Evolutionary conservation across 257 asterid genomes (phyloP).

Genomic region (Gynochthodes officinalis): DNA sequence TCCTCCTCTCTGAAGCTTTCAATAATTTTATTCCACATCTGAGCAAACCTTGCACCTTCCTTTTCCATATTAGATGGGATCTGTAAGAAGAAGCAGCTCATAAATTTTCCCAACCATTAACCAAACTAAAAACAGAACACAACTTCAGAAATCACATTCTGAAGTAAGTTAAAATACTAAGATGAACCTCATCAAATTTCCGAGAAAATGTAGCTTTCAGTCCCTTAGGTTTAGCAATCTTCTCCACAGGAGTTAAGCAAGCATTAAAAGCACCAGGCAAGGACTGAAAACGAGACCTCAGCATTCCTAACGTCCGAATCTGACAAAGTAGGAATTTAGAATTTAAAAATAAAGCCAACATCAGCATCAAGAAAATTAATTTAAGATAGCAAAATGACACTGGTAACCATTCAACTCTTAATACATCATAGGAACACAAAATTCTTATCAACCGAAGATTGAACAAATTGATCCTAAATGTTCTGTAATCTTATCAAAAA

Average conservation of each 20-base stretch:
- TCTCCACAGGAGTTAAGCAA: conserved; percentile 73
- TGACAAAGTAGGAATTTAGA: conserved; percentile 28
- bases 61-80: conserved; percentile 64
- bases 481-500: background rate
- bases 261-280: conserved; percentile 90
- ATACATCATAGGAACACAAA: background rate
- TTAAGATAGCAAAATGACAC: background rate
- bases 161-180: conserved; percentile 14
- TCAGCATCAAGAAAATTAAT: background rate
- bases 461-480: background rate
- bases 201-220: conserved; percentile 74
- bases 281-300: conserved; percentile 87
- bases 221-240: conserved; percentile 64
- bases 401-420: background rate
- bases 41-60: conserved; percentile 91
- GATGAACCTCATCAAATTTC: conserved; percentile 64
- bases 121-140: conserved; percentile 12
- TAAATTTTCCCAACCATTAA: conserved; percentile 10
- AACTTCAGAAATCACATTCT: background rate
- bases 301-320: conserved; percentile 94
- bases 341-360: background rate
- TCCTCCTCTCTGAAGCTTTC: conserved; percentile 99
- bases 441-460: background rate
- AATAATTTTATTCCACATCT: conserved; percentile 94
- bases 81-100: conserved; percentile 42